phyloP scores from a whole-genome alignment of 1,139 yeast genomes.

The Barnettozyma hawaiiensis region DNA sequence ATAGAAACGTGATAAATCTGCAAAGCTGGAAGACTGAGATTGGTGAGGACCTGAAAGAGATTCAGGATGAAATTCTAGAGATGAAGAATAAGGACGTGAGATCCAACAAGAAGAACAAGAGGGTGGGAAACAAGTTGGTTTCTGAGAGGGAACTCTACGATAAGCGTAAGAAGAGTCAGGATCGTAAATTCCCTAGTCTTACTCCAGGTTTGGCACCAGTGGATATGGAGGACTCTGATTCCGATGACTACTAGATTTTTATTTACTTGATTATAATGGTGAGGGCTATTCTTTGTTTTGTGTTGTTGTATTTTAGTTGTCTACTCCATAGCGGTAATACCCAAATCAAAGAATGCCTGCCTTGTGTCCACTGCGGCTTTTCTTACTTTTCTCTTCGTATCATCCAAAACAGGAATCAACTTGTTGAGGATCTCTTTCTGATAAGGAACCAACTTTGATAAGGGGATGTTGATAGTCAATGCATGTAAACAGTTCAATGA shows the following conservation, averaged over 20 bases:
- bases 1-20: constrained; percentile 43
- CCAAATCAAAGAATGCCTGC: constrained; percentile 61
- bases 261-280: no score
- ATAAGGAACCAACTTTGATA: constrained; percentile 44
- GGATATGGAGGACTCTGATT: constrained; percentile 47
- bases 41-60: constrained; percentile 40
- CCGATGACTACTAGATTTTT: constrained; percentile 28
- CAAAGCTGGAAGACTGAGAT: constrained; percentile 43
- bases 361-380: constrained; percentile 73
- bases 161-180: constrained; percentile 23
- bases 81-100: constrained; percentile 27
- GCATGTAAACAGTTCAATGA: constrained; percentile 52
- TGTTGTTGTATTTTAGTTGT: no score
- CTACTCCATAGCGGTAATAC: constrained; percentile 23
- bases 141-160: constrained; percentile 15
- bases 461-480: constrained; percentile 35
- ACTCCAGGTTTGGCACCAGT: constrained; percentile 94
- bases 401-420: constrained; percentile 58
- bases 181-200: constrained; percentile 52
- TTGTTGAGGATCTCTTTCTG: constrained; percentile 44
- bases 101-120: constrained; percentile 29
- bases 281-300: no score
- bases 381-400: constrained; percentile 67
- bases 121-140: constrained; percentile 22
- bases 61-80: constrained; percentile 38